These are phyloP conservation scores for Chlorella sp. DNA, from an alignment of 139 green algal species.

Conservation along the genomic window DNA sequence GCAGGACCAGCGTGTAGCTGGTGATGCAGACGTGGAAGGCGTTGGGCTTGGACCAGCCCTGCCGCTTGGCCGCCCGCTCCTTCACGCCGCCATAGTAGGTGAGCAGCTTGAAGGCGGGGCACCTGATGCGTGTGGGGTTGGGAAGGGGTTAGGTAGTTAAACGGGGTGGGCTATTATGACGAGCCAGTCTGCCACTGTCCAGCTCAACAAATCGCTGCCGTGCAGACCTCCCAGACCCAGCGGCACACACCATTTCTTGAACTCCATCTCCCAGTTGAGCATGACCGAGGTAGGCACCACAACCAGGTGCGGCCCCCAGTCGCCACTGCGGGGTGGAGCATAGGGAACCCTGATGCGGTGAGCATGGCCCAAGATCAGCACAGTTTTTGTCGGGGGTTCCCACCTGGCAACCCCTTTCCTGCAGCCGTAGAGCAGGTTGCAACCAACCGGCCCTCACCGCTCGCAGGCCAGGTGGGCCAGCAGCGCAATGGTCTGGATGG, in stretches of 20 bases:
- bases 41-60: slow-evolving; percentile 97
- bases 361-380: neutral
- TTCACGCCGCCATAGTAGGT: slow-evolving; percentile 97
- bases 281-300: slow-evolving; percentile 97
- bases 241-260: slow-evolving; percentile 90
- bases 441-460: slow-evolving; percentile 44
- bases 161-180: too few species aligned
- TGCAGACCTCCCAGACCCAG: too few species aligned
- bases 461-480: slow-evolving; percentile 93
- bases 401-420: too few species aligned
- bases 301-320: slow-evolving; percentile 98
- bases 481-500: slow-evolving; percentile 95
- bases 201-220: too few species aligned
- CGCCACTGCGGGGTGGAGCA: slow-evolving; percentile 54
- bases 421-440: too few species aligned
- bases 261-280: slow-evolving; percentile 99
- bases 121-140: slow-evolving; percentile 36
- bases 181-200: too few species aligned
- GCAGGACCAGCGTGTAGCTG: slow-evolving; percentile 94
- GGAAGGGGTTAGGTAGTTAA: too few species aligned
- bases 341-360: neutral
- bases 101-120: slow-evolving; percentile 98
- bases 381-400: too few species aligned
- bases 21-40: slow-evolving; percentile 99
- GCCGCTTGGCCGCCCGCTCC: slow-evolving; percentile 94